Evolutionary conservation across 371 early-diverging fungal genomes (phyloP), one percentile per base, ranked within the genome.

Genomic region (Parasitella parasitica): DNA sequence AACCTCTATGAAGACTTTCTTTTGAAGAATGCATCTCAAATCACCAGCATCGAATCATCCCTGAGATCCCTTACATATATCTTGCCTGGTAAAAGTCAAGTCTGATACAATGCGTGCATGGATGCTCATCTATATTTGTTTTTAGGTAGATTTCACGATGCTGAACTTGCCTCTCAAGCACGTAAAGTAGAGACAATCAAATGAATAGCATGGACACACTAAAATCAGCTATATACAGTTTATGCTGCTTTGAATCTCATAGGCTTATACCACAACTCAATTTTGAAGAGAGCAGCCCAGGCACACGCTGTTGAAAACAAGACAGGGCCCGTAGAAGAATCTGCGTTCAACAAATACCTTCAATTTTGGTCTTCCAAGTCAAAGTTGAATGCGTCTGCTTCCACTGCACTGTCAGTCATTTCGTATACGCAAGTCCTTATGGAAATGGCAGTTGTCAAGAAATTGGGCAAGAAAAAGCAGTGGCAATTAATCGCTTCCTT

Each of bases 131-230:
- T 41, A 36, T 51, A 62, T 59, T 35, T 59, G 1, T 49, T 55
- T 41, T 12, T 53, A 93, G 95, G 97, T 54, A 89, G 97, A 15
- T 97, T 97, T 70, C 86, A 88, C 38, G 94, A 96, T 72, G 89
- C 97, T 9, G 97, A 97, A 66, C 79, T 97, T 24, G 93, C 93
- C 18, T 95, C 98, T 12, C 95, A 97, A 85, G 91, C 89, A 24
- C 70, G 93, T 88, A 89, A 77, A 83, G 70, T 27, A 15, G 12
- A 16, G 28, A 6, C 7, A 15, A 11, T 5, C 32, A 32, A 32
- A 34, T 32, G 38, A 15, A 52, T 6, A 12, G 28, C 6, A 35
- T 16, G n/a, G 24, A 15, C 53, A 38, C 34, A 36, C 36, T 38
- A 43, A 52, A 18, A 12, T 16, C 9, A 27, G 22, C 3, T 37